Evolutionary conservation across 2,329 filamentous ascomycete genomes (phyloP), one percentile per base, ranked within the genome.

Genomic region (Penicillium brasilianum): DNA sequence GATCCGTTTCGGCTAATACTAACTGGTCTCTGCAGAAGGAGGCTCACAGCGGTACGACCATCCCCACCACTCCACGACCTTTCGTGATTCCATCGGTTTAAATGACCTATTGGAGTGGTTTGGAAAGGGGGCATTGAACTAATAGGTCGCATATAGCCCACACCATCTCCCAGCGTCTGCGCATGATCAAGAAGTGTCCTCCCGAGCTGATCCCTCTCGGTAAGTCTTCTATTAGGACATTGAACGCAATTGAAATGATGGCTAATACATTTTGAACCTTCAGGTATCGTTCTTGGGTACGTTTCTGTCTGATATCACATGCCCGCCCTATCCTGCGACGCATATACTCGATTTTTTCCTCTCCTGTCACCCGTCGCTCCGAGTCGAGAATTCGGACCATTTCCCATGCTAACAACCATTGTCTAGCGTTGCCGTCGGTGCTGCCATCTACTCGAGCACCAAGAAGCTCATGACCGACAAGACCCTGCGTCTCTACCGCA

Each of bases 191-290:
- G 86, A 88, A 89, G 82, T 90, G 98, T 76, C 95, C 95, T 71
- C 88, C 92, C 71, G 95, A 99, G 86, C 86, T 99, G 86, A 88
- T 93, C 72, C 95, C 95, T 75, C 90, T 99, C 72, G 93, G 93
- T 96, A 89, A 79, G 87, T 82, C 54, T 46, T 60, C 20, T 52
- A 56, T 57, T 44, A 1, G 37, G 43, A 32, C 16, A n/a, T 18
- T 14, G 64, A 46, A 39, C 50, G 46, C 49, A 55, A 41, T 48
- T 28, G 10, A 11, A 66, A 46, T 60, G 57, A 57, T 63, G 60
- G 63, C 66, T 69, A 68, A 69, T 41, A 7, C 11, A 64, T 72
- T 71, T 78, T 68, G 62, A 58, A 50, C 58, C 48, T 63, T 65
- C 69, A 95, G 93, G 90, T 79, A 82, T 95, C 71, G 95, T 98